Evolutionary conservation across 169 alveolate genomes (phyloP).

Genomic region (Plasmodium vivax): DNA sequence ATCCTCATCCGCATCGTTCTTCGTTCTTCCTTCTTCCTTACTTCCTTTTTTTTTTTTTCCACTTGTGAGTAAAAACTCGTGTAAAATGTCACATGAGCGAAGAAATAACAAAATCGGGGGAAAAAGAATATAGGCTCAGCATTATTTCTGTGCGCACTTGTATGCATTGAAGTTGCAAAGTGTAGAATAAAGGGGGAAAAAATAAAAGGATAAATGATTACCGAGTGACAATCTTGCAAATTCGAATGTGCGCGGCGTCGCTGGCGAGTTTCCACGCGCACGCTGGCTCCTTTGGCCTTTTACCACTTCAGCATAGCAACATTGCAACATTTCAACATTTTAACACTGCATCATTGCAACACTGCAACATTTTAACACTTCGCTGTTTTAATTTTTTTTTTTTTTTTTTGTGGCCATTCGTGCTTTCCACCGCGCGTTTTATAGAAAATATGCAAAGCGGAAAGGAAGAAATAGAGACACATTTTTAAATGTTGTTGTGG

Average conservation of each 20-base stretch:
- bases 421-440: not conserved
- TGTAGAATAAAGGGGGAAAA: constrained; percentile 3
- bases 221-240: not conserved
- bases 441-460: not conserved
- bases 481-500: not conserved
- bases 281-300: not conserved
- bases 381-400: not conserved
- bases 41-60: not conserved
- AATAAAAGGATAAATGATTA: not conserved
- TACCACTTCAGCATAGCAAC: not conserved
- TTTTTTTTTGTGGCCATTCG: not conserved
- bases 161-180: constrained; percentile 29
- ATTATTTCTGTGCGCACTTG: constrained; percentile 34
- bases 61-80: not conserved
- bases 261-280: not conserved
- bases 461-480: not conserved
- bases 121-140: not conserved
- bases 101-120: not conserved
- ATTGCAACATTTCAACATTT: too few species aligned
- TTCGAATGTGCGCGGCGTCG: constrained; percentile 1
- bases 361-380: not conserved
- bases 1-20: not conserved
- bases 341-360: not conserved
- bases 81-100: not conserved
- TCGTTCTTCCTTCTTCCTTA: not conserved